These are phyloP conservation scores for Metschnikowia borealis DNA, from an alignment of 805 yeast genomes.

Conservation along the genomic window DNA sequence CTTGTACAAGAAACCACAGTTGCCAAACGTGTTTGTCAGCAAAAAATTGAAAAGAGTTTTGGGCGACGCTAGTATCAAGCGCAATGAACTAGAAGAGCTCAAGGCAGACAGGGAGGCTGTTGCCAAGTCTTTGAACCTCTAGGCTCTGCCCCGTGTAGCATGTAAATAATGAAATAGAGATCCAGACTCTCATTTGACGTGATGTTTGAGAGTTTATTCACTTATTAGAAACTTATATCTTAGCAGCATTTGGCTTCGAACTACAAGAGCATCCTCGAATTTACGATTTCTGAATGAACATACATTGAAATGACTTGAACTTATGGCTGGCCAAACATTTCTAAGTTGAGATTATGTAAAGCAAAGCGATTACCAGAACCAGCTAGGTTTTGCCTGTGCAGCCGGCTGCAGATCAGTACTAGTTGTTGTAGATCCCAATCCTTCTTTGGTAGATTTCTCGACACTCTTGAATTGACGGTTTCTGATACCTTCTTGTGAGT, in stretches of 20 bases:
- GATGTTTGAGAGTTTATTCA: neutral
- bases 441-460: neutral
- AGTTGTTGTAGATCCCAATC: neutral
- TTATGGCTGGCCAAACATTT: neutral
- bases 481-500: neutral
- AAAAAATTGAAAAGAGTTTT: constrained; percentile 23
- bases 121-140: constrained; percentile 28
- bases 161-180: neutral
- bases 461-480: neutral
- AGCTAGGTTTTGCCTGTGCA: neutral
- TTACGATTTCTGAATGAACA: neutral
- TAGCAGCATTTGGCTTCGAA: neutral
- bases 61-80: constrained; percentile 17
- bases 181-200: neutral
- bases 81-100: constrained; percentile 21
- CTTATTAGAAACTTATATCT: neutral
- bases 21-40: constrained; percentile 40
- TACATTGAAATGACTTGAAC: neutral
- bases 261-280: neutral
- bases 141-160: constrained; percentile 3
- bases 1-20: constrained; percentile 43
- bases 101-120: constrained; percentile 29
- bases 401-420: neutral
- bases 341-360: neutral
- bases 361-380: constrained; percentile 1